phyloP scores from a whole-genome alignment of 2,329 filamentous ascomycete genomes.

The Juglanconis oblonga region DNA sequence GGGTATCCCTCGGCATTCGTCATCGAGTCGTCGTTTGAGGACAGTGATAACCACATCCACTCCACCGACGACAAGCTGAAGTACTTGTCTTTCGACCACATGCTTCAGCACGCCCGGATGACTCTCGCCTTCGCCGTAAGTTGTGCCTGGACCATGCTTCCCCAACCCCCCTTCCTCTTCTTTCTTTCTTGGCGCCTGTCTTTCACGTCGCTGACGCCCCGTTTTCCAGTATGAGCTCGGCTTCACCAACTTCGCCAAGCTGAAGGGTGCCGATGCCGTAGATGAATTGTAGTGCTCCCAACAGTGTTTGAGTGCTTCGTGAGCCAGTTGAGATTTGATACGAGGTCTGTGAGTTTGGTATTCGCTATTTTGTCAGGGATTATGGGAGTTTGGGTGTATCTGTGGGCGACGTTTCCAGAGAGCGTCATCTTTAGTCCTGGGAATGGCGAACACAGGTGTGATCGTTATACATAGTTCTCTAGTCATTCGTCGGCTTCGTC shows the following conservation, averaged over 20 bases:
- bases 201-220: background rate
- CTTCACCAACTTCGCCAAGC: conserved; percentile 17
- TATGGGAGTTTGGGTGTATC: background rate
- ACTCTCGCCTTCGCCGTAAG: conserved; percentile 67
- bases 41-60: conserved; percentile 67
- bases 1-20: conserved; percentile 75
- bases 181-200: background rate
- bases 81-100: conserved; percentile 79
- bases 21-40: conserved; percentile 69
- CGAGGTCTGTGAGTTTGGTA: background rate
- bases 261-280: conserved; percentile 6
- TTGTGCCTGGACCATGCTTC: background rate
- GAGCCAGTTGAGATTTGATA: background rate
- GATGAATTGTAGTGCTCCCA: conserved; percentile 10
- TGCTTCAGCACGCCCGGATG: conserved; percentile 85
- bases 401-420: background rate
- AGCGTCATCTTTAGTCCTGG: background rate
- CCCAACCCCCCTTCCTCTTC: too few relatives aligned
- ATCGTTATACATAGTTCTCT: background rate
- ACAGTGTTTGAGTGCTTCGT: background rate
- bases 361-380: background rate
- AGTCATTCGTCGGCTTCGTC: background rate
- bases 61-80: conserved; percentile 68
- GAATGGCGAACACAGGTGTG: background rate
- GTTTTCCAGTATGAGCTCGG: conserved; percentile 16